Percentiles rank a stretch among this genome's conserved stretches.
Evolutionary conservation across 1,139 yeast genomes (phyloP).

Genomic region (Pichia sp.): DNA sequence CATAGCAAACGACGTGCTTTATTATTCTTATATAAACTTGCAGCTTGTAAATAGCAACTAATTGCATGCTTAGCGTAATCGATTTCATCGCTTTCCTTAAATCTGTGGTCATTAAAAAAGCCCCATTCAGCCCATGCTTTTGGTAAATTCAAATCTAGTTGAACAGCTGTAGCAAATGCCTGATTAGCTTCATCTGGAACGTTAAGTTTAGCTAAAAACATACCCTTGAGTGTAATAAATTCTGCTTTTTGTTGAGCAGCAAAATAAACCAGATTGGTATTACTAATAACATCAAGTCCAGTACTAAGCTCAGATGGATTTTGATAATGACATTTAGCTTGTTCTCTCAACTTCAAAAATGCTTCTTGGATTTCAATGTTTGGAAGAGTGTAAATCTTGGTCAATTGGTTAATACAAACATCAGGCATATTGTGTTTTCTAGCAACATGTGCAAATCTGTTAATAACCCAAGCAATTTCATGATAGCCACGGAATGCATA

Average conservation of each 20-base stretch:
- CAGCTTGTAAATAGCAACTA: conserved; percentile 94
- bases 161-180: conserved; percentile 96
- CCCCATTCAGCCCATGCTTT: conserved; percentile 99
- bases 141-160: conserved; percentile 85
- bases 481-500: conserved; percentile 97
- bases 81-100: conserved; percentile 77
- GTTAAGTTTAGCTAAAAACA: conserved; percentile 87
- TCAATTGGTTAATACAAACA: conserved; percentile 87
- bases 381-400: conserved; percentile 91
- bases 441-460: conserved; percentile 97
- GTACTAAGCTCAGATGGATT: conserved; percentile 82
- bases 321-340: conserved; percentile 95
- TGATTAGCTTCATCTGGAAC: conserved; percentile 94
- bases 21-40: conserved; percentile 89
- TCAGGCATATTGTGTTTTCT: conserved; percentile 95
- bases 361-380: conserved; percentile 98
- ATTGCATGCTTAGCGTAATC: conserved; percentile 90
- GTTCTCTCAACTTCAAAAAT: conserved; percentile 88
- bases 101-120: conserved; percentile 80
- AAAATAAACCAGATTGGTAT: conserved; percentile 91
- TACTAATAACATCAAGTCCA: conserved; percentile 93
- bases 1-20: conserved; percentile 85
- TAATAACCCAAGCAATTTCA: conserved; percentile 98
- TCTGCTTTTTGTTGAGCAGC: conserved; percentile 98
- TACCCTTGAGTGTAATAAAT: conserved; percentile 93